Base-by-base conservation (phyloP, 768 basidiomycete genomes). In the Serendipita vermifera region DNA sequence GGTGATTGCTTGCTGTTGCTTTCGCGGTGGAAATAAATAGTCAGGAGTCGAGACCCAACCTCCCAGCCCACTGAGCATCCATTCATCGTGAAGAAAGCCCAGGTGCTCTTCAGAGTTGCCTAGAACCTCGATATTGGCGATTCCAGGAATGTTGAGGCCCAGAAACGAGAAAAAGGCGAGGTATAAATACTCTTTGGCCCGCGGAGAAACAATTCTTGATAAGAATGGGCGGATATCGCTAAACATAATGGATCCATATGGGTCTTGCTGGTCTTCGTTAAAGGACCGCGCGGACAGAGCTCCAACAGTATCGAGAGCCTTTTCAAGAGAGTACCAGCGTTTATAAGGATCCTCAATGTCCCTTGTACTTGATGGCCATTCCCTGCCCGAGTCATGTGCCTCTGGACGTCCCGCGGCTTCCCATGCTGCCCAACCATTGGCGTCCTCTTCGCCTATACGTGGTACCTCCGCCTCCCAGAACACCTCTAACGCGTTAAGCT, bases 381-480 rank as follows among this genome's bases (percentile, higher is more conserved):
- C 54, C 39, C 24, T 40, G 54, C 20, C 38, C 20, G 51, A 29
- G 33, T 54, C 57, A 15, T 36, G 54, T 35, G 58, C 43, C 26
- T 73, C 71, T 22, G 73, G 67, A 43, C 70, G 72, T 22, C 74
- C 72, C 20, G 72, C 69, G 9, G 70, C 63, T 36, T 75, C 67
- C 85, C 85, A 89, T 32, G 69, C 58, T 13, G 73, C 72, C 86
- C 87, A 90, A 24, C 88, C 87, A 56, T 67, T 71, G 6, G 87
- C 78, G 55, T 71, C 70, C 0, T 67, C 64, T 64, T 91, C 88
- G 27, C 87, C 85, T 6, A 81, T 65, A n/a, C 87, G 81, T n/a
- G 81, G 80, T 7, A 69, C 70, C 67, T 89, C 88, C 3, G 83
- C 79, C 53, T 91, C 88, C 88, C 88, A 91, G 64, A 85, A 91